Evolutionary conservation across 768 basidiomycete species (phyloP).

Genomic region (Xerocomellus chrysenteron): DNA sequence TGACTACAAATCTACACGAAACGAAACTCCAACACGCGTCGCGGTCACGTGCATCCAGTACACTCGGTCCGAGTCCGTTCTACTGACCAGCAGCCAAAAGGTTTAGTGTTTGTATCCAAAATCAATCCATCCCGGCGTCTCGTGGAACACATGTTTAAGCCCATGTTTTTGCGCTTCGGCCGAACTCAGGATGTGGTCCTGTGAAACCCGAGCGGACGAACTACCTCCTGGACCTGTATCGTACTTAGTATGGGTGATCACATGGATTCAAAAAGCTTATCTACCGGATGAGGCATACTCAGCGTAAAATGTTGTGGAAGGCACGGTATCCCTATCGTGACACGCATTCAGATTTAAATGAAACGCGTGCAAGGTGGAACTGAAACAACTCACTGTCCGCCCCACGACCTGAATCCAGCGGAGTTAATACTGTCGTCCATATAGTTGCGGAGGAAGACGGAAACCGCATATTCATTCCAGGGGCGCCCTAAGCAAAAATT

Average conservation of each 20-base stretch:
- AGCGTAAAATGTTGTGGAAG: constrained; percentile 57
- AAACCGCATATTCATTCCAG: constrained; percentile 59
- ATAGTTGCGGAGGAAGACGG: constrained; percentile 51
- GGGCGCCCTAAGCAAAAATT: constrained; percentile 39
- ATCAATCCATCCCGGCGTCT: constrained; percentile 56
- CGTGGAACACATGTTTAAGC: constrained; percentile 51
- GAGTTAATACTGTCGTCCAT: constrained; percentile 59
- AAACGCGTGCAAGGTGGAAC: neutral
- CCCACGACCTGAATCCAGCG: constrained; percentile 51
- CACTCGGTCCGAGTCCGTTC: neutral
- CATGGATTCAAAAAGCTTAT: neutral
- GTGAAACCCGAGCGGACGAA: constrained; percentile 39
- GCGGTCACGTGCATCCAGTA: constrained; percentile 28
- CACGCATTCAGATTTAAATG: neutral
- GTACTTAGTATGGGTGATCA: neutral
- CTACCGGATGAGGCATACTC: constrained; percentile 55
- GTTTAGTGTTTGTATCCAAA: constrained; percentile 37
- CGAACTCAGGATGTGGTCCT: constrained; percentile 47
- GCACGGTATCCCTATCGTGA: constrained; percentile 46
- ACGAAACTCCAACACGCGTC: constrained; percentile 23
- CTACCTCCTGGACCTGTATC: constrained; percentile 54
- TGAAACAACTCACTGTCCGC: constrained; percentile 16
- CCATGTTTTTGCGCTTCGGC: constrained; percentile 34
- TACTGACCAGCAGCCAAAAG: neutral
- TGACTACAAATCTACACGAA: neutral